Base-by-base conservation (phyloP, 805 yeast species). In the Zygoascus tannicola region DNA sequence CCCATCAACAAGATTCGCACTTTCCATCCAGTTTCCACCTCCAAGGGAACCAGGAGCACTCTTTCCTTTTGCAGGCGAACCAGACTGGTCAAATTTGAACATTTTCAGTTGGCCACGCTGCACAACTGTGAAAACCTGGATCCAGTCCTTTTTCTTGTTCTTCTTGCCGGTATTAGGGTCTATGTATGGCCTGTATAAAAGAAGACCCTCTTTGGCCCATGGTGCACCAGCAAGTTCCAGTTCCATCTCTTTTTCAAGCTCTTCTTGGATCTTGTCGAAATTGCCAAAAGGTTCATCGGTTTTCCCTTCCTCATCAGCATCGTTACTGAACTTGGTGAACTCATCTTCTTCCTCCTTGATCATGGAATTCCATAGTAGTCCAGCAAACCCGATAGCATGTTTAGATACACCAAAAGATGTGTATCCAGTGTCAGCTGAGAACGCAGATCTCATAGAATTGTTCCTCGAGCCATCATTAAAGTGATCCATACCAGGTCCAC, bases 161-260 rank as follows among this genome's bases (percentile, higher is more conserved):
- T 52, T 50, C 38, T 55, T 53, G 26, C 54, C 54, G 10, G 58
- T 42, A 34, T 50, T 51, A 4, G 59, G 56, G 44, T 55, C 58
- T 23, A 55, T 49, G 26, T 50, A 54, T 3, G 57, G 54, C 45
- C 56, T 38, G 49, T 59, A 55, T 47, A 73, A 68, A 51, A 79
- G 65, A 32, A 82, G 55, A 1, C 92, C 90, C 62, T 82, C 90
- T 56, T 82, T 80, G 45, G 79, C 70, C 76, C 85, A 82, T 1
- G 92, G 90, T 0, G 88, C 78, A 1, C 90, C 90, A 42, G 71
- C 71, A 38, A 77, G 65, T 54, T 80, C 87, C 45, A 81, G 65
- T 32, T 74, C 74, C 50, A 74, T 68, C 58, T 81, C 86, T 46
- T 69, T 71, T 26, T 70, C 70, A 50, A 72, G 71, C 51, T 65